Percentiles rank a stretch among this genome's conserved stretches.
Evolutionary conservation across 164 flowering plant genomes (phyloP).

Genomic region (Vitis amurensis): DNA sequence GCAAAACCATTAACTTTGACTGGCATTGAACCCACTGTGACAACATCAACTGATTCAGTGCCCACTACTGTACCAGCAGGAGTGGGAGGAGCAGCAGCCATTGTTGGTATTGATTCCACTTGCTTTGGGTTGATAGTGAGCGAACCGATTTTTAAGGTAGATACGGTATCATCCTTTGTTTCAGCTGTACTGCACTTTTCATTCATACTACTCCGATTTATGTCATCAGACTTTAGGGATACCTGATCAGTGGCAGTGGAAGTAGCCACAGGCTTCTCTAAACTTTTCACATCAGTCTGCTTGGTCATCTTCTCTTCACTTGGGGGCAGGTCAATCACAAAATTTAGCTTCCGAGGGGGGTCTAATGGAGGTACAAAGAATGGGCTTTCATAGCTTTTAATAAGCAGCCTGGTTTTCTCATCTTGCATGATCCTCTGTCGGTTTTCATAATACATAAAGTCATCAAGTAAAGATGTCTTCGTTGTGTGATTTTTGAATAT

Average conservation of each 20-base stretch:
- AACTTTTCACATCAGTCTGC: constrained; percentile 11
- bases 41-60: constrained; percentile 29
- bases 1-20: constrained; percentile 52
- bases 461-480: constrained; percentile 71
- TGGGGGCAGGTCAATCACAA: constrained; percentile 19
- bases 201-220: neutral
- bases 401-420: constrained; percentile 47
- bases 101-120: constrained; percentile 15
- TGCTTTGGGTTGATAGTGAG: constrained; percentile 39
- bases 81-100: constrained; percentile 3
- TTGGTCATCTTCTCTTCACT: constrained; percentile 16
- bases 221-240: constrained; percentile 8
- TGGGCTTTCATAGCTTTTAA: constrained; percentile 39
- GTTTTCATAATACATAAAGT: constrained; percentile 66
- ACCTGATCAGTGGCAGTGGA: constrained; percentile 14
- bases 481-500: constrained; percentile 51
- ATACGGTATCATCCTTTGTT: constrained; percentile 24
- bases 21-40: constrained; percentile 73
- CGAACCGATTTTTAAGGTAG: constrained; percentile 47
- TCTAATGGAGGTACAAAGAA: constrained; percentile 35
- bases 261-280: constrained; percentile 7
- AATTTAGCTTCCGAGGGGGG: constrained; percentile 34
- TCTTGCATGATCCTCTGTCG: constrained; percentile 66
- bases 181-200: constrained; percentile 18
- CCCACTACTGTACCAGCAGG: constrained; percentile 1